These are phyloP conservation scores for Phytophthora tentaculata DNA, from an alignment of 352 stramenopile species.

Conservation along the genomic window DNA sequence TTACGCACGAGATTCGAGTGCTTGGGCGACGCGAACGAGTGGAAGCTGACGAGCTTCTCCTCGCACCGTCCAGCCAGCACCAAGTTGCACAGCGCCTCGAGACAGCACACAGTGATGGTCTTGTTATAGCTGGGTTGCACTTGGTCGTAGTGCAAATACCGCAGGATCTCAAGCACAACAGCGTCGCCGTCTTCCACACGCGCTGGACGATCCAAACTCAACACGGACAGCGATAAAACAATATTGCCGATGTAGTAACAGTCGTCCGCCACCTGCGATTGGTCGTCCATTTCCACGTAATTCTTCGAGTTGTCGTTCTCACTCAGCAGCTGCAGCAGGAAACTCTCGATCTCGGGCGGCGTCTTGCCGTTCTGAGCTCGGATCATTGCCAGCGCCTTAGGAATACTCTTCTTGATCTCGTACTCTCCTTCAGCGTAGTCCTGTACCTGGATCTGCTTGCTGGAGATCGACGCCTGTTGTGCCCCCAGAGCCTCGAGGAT, in stretches of 20 bases:
- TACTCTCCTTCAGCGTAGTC: slow-evolving; percentile 88
- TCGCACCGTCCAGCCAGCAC: slow-evolving; percentile 71
- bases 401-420: slow-evolving; percentile 90
- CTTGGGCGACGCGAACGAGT: slow-evolving; percentile 75
- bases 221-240: slow-evolving; percentile 72
- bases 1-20: slow-evolving; percentile 80
- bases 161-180: slow-evolving; percentile 76
- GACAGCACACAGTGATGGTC: slow-evolving; percentile 81
- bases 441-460: slow-evolving; percentile 87
- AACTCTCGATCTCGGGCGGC: slow-evolving; percentile 78
- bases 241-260: slow-evolving; percentile 87
- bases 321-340: slow-evolving; percentile 76
- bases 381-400: slow-evolving; percentile 77
- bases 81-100: slow-evolving; percentile 84
- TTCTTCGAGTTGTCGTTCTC: slow-evolving; percentile 92
- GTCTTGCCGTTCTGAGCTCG: slow-evolving; percentile 82
- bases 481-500: slow-evolving; percentile 80
- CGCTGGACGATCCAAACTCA: slow-evolving; percentile 67
- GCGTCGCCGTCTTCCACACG: slow-evolving; percentile 50
- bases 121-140: slow-evolving; percentile 85
- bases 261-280: slow-evolving; percentile 84
- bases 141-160: slow-evolving; percentile 86
- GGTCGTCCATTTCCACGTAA: slow-evolving; percentile 88
- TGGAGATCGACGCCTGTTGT: slow-evolving; percentile 81
- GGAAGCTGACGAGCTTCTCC: slow-evolving; percentile 73